phyloP scores from a whole-genome alignment of 2,329 filamentous ascomycete species.

The Venturiaceae sp. region DNA sequence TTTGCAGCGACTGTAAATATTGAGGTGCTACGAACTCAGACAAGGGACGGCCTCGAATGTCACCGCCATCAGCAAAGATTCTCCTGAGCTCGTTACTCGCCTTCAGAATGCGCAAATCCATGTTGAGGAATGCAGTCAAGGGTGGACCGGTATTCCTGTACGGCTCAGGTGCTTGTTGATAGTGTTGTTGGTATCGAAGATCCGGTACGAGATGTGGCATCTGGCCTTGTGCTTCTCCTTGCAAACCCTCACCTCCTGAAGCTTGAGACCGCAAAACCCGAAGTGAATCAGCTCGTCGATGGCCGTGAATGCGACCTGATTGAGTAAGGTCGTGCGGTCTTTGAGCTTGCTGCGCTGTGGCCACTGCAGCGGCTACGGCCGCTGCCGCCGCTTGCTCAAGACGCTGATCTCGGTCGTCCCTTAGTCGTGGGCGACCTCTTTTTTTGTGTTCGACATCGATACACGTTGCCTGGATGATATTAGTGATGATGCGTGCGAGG shows the following conservation, averaged over 20 bases:
- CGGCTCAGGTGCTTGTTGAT: constrained; percentile 12
- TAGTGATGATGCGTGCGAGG: not conserved
- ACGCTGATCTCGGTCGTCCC: constrained; percentile 43
- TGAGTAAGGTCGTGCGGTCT: not conserved
- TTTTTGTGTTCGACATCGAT: constrained; percentile 83
- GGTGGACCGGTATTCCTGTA: constrained; percentile 11
- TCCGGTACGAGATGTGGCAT: constrained; percentile 9
- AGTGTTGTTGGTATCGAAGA: constrained; percentile 8
- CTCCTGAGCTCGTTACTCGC: constrained; percentile 35
- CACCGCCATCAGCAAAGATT: constrained; percentile 27
- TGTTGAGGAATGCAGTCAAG: constrained; percentile 31
- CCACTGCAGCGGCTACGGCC: not conserved
- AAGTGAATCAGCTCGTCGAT: constrained; percentile 4
- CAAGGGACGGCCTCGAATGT: constrained; percentile 29
- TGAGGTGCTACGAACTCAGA: constrained; percentile 31
- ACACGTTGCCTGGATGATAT: constrained; percentile 55
- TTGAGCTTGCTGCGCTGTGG: not conserved
- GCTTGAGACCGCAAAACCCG: constrained; percentile 5
- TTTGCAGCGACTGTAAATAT: constrained; percentile 31
- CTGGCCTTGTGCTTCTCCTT: not conserved
- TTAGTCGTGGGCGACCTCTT: constrained; percentile 64
- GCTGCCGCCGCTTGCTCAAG: constrained; percentile 5
- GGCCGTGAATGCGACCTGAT: not conserved
- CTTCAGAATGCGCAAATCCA: constrained; percentile 37
- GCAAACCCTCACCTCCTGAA: not conserved